Conservation (phyloP, 2,329 filamentous ascomycete genomes). For the Tolypocladium amazonense region DNA sequence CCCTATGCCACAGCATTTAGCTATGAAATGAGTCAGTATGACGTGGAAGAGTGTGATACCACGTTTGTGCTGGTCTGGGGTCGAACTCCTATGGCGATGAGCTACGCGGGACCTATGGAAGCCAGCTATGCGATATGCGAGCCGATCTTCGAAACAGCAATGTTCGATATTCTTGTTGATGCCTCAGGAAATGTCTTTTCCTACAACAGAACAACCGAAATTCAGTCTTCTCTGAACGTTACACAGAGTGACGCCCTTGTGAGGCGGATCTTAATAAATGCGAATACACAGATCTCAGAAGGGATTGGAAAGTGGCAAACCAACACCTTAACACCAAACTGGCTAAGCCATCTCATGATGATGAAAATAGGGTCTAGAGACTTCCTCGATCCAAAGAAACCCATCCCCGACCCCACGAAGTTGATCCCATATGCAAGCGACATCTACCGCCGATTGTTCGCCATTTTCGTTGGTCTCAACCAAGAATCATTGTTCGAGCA, state of each 20-base stretch:
- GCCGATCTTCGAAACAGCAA: conserved; percentile 17
- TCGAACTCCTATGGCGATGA: conserved; percentile 2
- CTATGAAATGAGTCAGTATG: too few species aligned
- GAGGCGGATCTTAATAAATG: neutral
- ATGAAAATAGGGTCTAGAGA: conserved; percentile 13
- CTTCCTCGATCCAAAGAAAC: conserved; percentile 18
- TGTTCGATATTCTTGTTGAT: conserved; percentile 23
- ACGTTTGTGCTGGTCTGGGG: conserved; percentile 13
- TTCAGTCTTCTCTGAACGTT: neutral
- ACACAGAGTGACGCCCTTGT: neutral
- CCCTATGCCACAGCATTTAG: too few species aligned
- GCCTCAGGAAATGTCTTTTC: conserved; percentile 10
- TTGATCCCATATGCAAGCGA: conserved; percentile 9
- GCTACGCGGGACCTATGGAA: neutral
- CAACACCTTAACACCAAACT: conserved; percentile 8
- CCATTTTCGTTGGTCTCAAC: conserved; percentile 28
- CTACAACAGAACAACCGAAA: conserved; percentile 5
- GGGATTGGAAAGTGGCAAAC: neutral
- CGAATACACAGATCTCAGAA: neutral
- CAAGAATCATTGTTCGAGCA: conserved; percentile 22
- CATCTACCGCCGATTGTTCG: conserved; percentile 15
- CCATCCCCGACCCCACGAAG: conserved; percentile 8
- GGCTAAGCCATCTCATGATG: conserved; percentile 35
- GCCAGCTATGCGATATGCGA: conserved; percentile 13
- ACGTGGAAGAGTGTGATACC: too few species aligned